phyloP scores from a whole-genome alignment of 73 alveolate genomes.

The Stentor roeselii region DNA sequence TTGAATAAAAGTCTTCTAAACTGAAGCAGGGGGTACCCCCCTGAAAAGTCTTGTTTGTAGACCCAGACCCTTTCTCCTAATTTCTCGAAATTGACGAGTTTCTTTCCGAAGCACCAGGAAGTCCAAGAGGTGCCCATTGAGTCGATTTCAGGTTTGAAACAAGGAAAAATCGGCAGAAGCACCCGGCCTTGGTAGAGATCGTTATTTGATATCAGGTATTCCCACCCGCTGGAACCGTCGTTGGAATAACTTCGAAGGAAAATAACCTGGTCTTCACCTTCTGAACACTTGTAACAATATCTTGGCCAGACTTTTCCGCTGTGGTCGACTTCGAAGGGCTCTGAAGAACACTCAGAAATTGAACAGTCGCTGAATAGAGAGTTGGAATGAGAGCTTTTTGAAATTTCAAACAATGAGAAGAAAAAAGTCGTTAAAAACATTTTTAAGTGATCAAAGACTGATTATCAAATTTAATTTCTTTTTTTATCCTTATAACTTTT shows the following conservation, averaged over 20 bases:
- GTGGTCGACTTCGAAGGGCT: not conserved
- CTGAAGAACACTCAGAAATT: not conserved
- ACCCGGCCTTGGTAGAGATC: not conserved
- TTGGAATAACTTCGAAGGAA: not conserved
- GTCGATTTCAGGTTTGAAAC: not conserved
- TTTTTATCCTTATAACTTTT: too few relatives aligned
- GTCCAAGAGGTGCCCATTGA: not conserved
- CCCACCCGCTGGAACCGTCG: conserved; percentile 1
- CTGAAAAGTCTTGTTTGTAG: not conserved
- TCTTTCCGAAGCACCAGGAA: not conserved
- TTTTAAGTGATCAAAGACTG: too few relatives aligned
- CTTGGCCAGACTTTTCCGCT: not conserved
- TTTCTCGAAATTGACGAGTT: not conserved
- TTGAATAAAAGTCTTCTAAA: not conserved
- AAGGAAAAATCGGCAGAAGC: not conserved
- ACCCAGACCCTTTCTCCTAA: not conserved
- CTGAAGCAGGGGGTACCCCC: not conserved
- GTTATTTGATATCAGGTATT: not conserved
- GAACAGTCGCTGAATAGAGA: not conserved
- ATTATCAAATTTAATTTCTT: too few relatives aligned
- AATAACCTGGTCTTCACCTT: not conserved
- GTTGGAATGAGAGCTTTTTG: too few relatives aligned
- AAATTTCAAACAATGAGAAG: too few relatives aligned
- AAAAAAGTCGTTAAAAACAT: too few relatives aligned
- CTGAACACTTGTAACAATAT: not conserved